These are phyloP conservation scores for Taxawa tesnikishii DNA, from an alignment of 2,329 filamentous ascomycete species.

Conservation along the genomic window DNA sequence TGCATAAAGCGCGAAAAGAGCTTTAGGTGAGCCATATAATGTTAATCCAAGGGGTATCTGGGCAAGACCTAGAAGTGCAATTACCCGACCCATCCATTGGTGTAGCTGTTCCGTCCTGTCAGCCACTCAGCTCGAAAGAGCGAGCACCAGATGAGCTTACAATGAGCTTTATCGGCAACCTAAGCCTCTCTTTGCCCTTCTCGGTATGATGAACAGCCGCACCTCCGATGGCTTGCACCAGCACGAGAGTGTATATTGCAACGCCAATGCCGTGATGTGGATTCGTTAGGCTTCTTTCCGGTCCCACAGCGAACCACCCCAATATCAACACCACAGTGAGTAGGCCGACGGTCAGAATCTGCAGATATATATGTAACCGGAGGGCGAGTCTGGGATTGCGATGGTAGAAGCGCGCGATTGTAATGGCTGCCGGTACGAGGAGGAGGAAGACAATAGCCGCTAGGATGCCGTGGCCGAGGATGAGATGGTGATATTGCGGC, in stretches of 20 bases:
- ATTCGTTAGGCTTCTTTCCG: constrained; percentile 59
- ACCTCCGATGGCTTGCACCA: constrained; percentile 52
- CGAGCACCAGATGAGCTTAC: constrained; percentile 19
- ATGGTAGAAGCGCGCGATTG: constrained; percentile 60
- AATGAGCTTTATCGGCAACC: constrained; percentile 46
- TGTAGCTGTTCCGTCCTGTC: constrained; percentile 46
- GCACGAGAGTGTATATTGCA: constrained; percentile 61
- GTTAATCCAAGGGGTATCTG: constrained; percentile 85
- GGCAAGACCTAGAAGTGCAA: constrained; percentile 69
- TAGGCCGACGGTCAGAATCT: constrained; percentile 56
- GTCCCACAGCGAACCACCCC: constrained; percentile 68
- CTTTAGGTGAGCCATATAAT: constrained; percentile 79
- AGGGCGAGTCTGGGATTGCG: constrained; percentile 49
- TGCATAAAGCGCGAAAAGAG: constrained; percentile 74
- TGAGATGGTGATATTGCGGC: constrained; percentile 56
- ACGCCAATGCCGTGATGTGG: constrained; percentile 77
- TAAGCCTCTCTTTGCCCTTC: constrained; percentile 33
- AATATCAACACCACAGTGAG: constrained; percentile 61
- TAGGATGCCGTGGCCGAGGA: constrained; percentile 60
- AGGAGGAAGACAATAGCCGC: constrained; percentile 63
- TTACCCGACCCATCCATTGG: constrained; percentile 71
- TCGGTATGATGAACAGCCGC: constrained; percentile 12
- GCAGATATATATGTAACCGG: constrained; percentile 60
- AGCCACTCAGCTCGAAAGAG: background rate
- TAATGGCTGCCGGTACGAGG: constrained; percentile 60